Percentiles rank a stretch among this genome's conserved stretches.
Evolutionary conservation across 2,329 filamentous ascomycete species (phyloP).

Genomic region (Colletotrichum sp.): DNA sequence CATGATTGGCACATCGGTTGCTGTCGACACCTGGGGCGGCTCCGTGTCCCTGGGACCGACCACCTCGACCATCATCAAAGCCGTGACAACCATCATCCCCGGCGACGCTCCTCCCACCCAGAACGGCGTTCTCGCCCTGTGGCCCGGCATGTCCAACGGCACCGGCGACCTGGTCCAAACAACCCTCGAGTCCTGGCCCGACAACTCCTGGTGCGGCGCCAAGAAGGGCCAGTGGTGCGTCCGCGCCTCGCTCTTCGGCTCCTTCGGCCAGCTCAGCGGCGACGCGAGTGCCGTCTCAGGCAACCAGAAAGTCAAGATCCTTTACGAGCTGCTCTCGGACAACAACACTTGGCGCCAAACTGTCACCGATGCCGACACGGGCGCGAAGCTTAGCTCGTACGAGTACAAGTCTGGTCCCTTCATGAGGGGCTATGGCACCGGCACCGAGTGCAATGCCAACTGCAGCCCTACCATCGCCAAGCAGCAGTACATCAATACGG

Average conservation of each 20-base stretch:
- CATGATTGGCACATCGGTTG: neutral
- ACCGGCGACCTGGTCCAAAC: conserved; percentile 47
- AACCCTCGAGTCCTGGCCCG: conserved; percentile 43
- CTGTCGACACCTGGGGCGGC: conserved; percentile 1
- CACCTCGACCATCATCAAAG: conserved; percentile 36
- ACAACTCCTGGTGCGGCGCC: conserved; percentile 46
- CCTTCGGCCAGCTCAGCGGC: conserved; percentile 38
- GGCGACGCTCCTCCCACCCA: conserved; percentile 40
- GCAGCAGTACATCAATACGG: conserved; percentile 32
- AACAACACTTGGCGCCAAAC: conserved; percentile 26
- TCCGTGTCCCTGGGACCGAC: conserved; percentile 11
- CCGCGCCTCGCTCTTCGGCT: conserved; percentile 33
- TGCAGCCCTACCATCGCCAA: conserved; percentile 40
- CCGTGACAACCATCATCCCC: conserved; percentile 44
- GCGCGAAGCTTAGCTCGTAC: conserved; percentile 36
- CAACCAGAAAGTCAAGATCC: neutral
- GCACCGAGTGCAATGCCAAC: conserved; percentile 40
- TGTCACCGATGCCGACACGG: conserved; percentile 40
- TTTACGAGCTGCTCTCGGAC: conserved; percentile 27
- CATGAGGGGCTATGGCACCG: conserved; percentile 43
- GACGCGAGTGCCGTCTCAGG: neutral
- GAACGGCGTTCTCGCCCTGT: conserved; percentile 43
- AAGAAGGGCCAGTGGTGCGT: conserved; percentile 41
- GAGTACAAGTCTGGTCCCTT: conserved; percentile 35
- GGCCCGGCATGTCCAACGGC: conserved; percentile 50